Evolutionary conservation across 2,329 filamentous ascomycete genomes (phyloP).

Genomic region (Colletotrichum aenigma): DNA sequence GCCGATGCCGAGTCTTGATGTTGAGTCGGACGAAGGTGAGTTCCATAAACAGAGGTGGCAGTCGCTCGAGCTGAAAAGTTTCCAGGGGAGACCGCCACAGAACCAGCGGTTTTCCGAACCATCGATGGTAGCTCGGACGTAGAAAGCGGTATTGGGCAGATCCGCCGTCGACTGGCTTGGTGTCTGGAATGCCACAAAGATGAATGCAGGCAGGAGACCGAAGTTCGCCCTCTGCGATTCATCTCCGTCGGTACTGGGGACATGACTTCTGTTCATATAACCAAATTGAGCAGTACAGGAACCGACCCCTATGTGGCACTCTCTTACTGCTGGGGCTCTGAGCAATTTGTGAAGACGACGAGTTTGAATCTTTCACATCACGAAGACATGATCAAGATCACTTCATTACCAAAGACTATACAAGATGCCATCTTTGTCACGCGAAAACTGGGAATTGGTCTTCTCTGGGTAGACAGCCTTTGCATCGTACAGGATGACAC

Average conservation of each 20-base stretch:
- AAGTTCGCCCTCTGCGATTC: not conserved
- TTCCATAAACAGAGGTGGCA: too few relatives aligned
- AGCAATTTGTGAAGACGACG: not conserved
- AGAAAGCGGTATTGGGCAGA: not conserved
- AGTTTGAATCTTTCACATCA: not conserved
- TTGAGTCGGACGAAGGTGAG: not conserved
- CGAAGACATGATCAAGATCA: not conserved
- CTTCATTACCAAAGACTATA: not conserved
- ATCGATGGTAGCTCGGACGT: not conserved
- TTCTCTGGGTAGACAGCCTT: not conserved
- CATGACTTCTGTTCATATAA: not conserved
- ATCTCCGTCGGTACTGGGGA: not conserved
- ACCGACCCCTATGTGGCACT: not conserved
- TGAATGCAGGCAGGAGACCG: not conserved
- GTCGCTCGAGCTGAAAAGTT: not conserved
- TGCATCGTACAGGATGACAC: not conserved
- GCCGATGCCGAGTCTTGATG: not conserved
- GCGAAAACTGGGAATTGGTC: not conserved
- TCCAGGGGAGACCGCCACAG: not conserved
- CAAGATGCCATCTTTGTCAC: not conserved
- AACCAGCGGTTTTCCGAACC: not conserved
- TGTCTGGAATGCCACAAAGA: not conserved
- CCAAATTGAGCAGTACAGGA: not conserved
- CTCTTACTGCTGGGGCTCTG: not conserved
- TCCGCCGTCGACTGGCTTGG: not conserved